Conservation (phyloP, 2,329 filamentous ascomycete genomes). For the Fusarium xyrophilum region DNA sequence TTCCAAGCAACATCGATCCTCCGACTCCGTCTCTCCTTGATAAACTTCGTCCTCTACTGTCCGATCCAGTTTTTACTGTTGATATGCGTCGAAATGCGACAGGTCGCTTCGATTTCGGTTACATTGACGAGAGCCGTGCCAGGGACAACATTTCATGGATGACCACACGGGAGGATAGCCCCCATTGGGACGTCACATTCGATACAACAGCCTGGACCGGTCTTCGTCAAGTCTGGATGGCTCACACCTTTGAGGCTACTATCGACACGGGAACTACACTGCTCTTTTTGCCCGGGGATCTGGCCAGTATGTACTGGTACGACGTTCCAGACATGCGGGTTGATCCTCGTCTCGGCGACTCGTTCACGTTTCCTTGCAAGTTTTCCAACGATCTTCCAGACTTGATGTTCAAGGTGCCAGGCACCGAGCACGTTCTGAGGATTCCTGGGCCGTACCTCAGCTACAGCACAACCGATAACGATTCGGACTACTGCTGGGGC, state of each 20-base stretch:
- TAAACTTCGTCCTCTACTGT: constrained; percentile 51
- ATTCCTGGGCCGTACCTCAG: constrained; percentile 63
- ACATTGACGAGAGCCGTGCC: constrained; percentile 51
- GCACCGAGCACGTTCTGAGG: constrained; percentile 56
- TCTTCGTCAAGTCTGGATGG: constrained; percentile 60
- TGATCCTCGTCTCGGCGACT: constrained; percentile 51
- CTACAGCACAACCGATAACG: constrained; percentile 58
- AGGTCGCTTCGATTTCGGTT: constrained; percentile 61
- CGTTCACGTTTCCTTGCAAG: constrained; percentile 66
- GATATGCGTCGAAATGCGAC: constrained; percentile 57
- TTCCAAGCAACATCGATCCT: constrained; percentile 54
- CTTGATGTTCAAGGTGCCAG: constrained; percentile 61
- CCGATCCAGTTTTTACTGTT: constrained; percentile 55
- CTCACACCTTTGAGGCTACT: constrained; percentile 60
- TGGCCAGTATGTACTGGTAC: constrained; percentile 67
- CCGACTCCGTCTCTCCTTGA: constrained; percentile 55
- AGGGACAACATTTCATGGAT: constrained; percentile 54
- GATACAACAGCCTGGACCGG: constrained; percentile 51
- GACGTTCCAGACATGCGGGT: constrained; percentile 60
- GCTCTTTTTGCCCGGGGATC: constrained; percentile 63
- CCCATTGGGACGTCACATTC: constrained; percentile 57
- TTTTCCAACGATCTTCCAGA: constrained; percentile 61
- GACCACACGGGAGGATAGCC: constrained; percentile 42
- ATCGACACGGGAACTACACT: constrained; percentile 74
- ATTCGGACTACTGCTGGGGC: constrained; percentile 70